Conservation (phyloP, 1,284 basidiomycete species). For the Cutaneotrichosporon mucoides region DNA sequence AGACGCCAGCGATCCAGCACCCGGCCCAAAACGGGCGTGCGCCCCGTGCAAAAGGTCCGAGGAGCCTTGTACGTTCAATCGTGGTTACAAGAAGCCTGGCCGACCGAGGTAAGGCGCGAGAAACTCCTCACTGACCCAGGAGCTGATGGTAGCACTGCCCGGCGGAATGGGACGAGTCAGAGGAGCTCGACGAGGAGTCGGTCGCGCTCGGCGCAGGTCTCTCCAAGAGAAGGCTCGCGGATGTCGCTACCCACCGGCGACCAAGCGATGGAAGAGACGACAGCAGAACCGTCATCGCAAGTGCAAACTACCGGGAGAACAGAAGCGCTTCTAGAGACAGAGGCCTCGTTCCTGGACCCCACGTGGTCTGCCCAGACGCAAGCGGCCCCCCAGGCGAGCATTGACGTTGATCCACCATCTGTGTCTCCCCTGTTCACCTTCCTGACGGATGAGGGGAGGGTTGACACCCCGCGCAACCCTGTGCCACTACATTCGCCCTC, state of each 20-base stretch:
- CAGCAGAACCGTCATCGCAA: no score
- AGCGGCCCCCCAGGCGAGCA: background rate
- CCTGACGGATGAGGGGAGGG: background rate
- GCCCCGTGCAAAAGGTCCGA: background rate
- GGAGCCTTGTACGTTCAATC: conserved; percentile 9
- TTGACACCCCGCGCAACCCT: background rate
- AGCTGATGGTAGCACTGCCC: background rate
- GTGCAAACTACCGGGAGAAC: no score
- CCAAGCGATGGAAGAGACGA: no score
- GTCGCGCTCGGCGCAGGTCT: no score
- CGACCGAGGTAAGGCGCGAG: conserved; percentile 1
- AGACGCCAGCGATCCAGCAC: background rate
- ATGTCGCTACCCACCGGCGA: no score
- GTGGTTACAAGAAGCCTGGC: conserved; percentile 18
- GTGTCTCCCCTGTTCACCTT: background rate
- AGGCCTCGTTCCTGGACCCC: no score
- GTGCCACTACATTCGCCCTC: no score
- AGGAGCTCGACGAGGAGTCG: no score
- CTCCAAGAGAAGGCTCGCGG: no score
- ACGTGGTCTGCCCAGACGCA: no score
- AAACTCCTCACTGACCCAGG: no score
- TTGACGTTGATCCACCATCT: background rate
- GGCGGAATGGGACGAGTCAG: background rate
- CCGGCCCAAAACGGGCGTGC: background rate
- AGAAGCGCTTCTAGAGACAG: no score